Evolutionary conservation across 1,139 yeast genomes (phyloP).

Genomic region (Sugiyamaella castrensis): DNA sequence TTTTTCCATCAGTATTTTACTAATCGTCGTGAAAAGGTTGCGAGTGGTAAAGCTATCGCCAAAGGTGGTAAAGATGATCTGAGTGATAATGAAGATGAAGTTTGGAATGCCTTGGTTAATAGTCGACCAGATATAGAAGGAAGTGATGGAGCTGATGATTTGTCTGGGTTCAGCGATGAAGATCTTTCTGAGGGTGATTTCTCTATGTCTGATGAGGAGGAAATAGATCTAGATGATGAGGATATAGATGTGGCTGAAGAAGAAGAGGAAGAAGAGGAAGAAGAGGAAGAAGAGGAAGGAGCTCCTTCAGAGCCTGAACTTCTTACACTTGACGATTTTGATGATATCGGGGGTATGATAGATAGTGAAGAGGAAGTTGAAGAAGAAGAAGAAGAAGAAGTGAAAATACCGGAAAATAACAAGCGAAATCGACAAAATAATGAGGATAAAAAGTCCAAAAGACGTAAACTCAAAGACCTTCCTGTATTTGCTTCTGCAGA

Average conservation of each 20-base stretch:
- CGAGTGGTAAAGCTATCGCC: constrained; percentile 20
- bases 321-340: constrained; percentile 31
- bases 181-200: constrained; percentile 52
- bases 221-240: constrained; percentile 37
- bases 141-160: constrained; percentile 44
- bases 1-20: constrained; percentile 89
- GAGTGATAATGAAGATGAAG: constrained; percentile 65
- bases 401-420: neutral
- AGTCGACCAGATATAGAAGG: constrained; percentile 81
- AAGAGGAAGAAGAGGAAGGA: constrained; percentile 28
- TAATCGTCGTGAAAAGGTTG: constrained; percentile 52
- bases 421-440: constrained; percentile 24
- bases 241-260: constrained; percentile 29
- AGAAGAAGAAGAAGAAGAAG: constrained; percentile 32
- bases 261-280: constrained; percentile 33
- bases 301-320: constrained; percentile 34
- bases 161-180: constrained; percentile 38
- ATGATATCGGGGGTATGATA: constrained; percentile 34
- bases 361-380: constrained; percentile 30
- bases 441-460: constrained; percentile 46
- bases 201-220: constrained; percentile 41
- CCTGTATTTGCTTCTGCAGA: constrained; percentile 91
- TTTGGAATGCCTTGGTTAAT: constrained; percentile 85
- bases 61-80: constrained; percentile 25
- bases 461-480: constrained; percentile 59